Conservation (phyloP, 768 basidiomycete genomes). For the Lactarius sp. region DNA sequence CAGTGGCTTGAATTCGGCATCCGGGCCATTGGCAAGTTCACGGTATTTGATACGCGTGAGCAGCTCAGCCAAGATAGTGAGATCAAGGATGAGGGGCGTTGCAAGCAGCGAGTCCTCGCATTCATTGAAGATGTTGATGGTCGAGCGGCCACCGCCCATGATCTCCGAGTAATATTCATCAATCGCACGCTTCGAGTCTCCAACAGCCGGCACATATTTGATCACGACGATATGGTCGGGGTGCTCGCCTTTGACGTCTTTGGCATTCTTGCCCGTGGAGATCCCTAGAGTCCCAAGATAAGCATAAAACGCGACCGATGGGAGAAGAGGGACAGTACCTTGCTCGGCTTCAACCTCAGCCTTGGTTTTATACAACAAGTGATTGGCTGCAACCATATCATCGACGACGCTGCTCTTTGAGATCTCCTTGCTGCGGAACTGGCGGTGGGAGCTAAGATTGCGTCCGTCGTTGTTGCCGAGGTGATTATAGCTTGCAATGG, state of each 20-base stretch:
- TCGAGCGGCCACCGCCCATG: slow-evolving; percentile 90
- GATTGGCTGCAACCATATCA: slow-evolving; percentile 94
- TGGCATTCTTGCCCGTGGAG: slow-evolving; percentile 44
- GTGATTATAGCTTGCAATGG: slow-evolving; percentile 97
- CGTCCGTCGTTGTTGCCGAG: slow-evolving; percentile 97
- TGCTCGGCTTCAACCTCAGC: slow-evolving; percentile 31
- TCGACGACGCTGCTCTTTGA: slow-evolving; percentile 96
- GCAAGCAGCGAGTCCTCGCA: slow-evolving; percentile 98
- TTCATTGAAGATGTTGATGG: slow-evolving; percentile 96
- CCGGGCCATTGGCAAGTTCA: slow-evolving; percentile 38
- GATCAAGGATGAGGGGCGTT: slow-evolving; percentile 91
- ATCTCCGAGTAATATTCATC: slow-evolving; percentile 99
- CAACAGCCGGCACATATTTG: slow-evolving; percentile 95
- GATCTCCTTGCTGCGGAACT: slow-evolving; percentile 99
- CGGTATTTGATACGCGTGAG: slow-evolving; percentile 92
- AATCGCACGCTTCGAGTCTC: slow-evolving; percentile 98
- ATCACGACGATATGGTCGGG: slow-evolving; percentile 97
- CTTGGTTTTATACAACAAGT: slow-evolving; percentile 83
- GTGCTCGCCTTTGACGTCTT: slow-evolving; percentile 82
- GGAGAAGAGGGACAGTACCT: background rate
- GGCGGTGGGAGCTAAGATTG: slow-evolving; percentile 83
- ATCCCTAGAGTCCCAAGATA: slow-evolving; percentile 27
- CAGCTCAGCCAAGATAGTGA: slow-evolving; percentile 89
- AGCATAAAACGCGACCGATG: background rate
- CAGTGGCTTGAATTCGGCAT: slow-evolving; percentile 70